phyloP scores from a whole-genome alignment of 2,329 filamentous ascomycete genomes.

The Calonectria fujianensis region DNA sequence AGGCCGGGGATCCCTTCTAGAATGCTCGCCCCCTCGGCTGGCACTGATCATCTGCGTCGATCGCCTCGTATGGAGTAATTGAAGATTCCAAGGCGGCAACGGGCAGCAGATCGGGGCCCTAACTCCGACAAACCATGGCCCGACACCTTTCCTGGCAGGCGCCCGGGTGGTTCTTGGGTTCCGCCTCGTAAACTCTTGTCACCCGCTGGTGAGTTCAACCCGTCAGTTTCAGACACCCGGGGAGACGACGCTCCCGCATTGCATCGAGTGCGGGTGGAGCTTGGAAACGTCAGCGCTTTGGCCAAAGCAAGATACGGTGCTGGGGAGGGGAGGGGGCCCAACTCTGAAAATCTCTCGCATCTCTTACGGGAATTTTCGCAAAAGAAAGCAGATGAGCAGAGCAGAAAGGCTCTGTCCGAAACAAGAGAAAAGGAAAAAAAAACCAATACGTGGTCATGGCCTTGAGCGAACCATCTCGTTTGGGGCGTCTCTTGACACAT shows the following conservation, averaged over 20 bases:
- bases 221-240: conserved; percentile 34
- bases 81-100: conserved; percentile 22
- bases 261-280: conserved; percentile 32
- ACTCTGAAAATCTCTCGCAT: conserved; percentile 7
- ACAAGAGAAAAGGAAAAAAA: background rate
- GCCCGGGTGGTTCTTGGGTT: background rate
- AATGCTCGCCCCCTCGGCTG: conserved; percentile 17
- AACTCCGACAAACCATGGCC: conserved; percentile 36
- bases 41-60: conserved; percentile 25
- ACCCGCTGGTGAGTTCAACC: conserved; percentile 6
- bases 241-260: conserved; percentile 19
- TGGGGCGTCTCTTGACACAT: conserved; percentile 22
- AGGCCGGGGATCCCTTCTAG: conserved; percentile 27
- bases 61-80: conserved; percentile 18
- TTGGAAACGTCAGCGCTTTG: conserved; percentile 40
- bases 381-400: background rate
- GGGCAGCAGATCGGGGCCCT: conserved; percentile 26
- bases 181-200: conserved; percentile 18
- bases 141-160: background rate
- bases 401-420: background rate
- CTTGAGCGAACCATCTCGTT: background rate
- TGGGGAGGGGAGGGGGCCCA: background rate
- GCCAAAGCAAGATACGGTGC: conserved; percentile 3
- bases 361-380: background rate
- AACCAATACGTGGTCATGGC: background rate